A percentile compares a stretch with the other conserved stretches of the same genome.
phyloP scores from a whole-genome alignment of 2,329 filamentous ascomycete genomes.

The Penicillium sp. region DNA sequence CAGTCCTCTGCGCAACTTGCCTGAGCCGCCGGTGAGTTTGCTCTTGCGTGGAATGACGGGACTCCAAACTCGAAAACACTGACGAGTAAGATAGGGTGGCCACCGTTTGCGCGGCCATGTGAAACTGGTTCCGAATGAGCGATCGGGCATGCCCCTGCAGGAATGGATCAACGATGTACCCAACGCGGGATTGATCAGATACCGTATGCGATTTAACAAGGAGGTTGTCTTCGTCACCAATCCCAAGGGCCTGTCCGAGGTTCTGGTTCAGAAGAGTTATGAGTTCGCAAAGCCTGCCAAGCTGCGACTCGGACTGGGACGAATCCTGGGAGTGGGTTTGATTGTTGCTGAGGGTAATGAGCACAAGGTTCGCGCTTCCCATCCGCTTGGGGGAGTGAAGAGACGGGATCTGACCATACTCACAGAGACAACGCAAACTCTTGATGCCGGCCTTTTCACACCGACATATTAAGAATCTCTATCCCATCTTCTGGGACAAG shows the following conservation, averaged over 20 bases:
- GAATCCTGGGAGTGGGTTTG: slow-evolving; percentile 22
- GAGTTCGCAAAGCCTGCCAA: slow-evolving; percentile 8
- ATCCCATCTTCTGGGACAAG: slow-evolving; percentile 12
- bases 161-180: slow-evolving; percentile 13
- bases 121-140: slow-evolving; percentile 8
- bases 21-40: slow-evolving; percentile 7
- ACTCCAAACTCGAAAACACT: background rate
- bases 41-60: background rate
- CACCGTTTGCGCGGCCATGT: slow-evolving; percentile 6
- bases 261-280: slow-evolving; percentile 9
- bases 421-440: slow-evolving; percentile 3
- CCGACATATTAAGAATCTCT: slow-evolving; percentile 12
- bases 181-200: slow-evolving; percentile 10
- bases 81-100: background rate
- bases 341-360: slow-evolving; percentile 25
- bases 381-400: background rate
- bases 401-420: background rate
- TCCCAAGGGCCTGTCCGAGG: slow-evolving; percentile 10
- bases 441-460: slow-evolving; percentile 10
- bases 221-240: slow-evolving; percentile 8
- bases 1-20: slow-evolving; percentile 11
- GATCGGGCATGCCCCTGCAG: slow-evolving; percentile 10
- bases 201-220: slow-evolving; percentile 11
- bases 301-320: slow-evolving; percentile 9
- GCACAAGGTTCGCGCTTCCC: slow-evolving; percentile 10